Evolutionary conservation across 441 rosid species (phyloP), one percentile per base, ranked within the genome.

Genomic region (Eruca vesicaria): DNA sequence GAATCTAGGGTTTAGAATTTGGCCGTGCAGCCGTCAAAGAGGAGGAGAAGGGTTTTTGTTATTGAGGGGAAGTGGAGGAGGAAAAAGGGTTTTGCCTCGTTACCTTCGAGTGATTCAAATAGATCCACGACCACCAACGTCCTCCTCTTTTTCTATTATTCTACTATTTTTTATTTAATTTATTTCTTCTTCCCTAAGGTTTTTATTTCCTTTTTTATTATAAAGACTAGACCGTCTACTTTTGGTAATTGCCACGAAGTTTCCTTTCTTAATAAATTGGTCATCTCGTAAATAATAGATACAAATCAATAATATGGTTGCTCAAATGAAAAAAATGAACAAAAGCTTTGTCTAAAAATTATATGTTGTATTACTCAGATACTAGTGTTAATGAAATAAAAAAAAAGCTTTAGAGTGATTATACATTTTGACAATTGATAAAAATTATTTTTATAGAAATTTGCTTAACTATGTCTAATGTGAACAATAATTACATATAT

Each of bases 1-100:
- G 76, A 82, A 78, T 81, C 74, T 73, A 69, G 81, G 83, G 75
- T 72, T 72, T 71, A 68, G 29, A 45, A 50, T 45, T 2, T 73
- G 81, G 83, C 72, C 77, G 77, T 6, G 48, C 87, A 82, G 92
- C 90, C 94, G 91, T 91, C 90, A 80, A 73, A 36, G n/a, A n/a
- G n/a, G 26, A 23, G 26, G 73, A 79, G 77, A 78, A 74, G 81
- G 82, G 61, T 74, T 69, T 72, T 82, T 38, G 48, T 3, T 81
- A 79, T 79, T 78, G 81, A 85, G 83, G 80, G 60, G 41, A 73
- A 82, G 26, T 23, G 26, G 48, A 41, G 16, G 52, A 43, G 9
- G 52, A 43, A 15, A n/a, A 83, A 82, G 88, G 87, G 91, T 81
- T 81, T 82, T 77, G 84, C 7, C 45, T 72, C 68, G 57, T 73